These are phyloP conservation scores for Phyllostachys edulis DNA, from an alignment of 176 grass and related monocot genomes.

Conservation along the genomic window DNA sequence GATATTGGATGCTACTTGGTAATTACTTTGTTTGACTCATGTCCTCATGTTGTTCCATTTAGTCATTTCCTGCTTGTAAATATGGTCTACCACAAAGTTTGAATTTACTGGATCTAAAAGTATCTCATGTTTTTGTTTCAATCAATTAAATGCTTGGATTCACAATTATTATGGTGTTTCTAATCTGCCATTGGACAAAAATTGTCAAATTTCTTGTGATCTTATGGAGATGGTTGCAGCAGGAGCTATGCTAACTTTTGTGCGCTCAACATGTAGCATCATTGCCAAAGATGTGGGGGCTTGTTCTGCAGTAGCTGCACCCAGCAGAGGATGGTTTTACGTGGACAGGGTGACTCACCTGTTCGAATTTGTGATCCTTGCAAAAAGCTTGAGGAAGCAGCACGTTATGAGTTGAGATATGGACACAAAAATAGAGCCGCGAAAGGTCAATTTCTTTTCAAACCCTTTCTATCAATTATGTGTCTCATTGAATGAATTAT, in stretches of 20 bases:
- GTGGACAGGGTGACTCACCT: slow-evolving; percentile 84
- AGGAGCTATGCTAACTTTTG: slow-evolving; percentile 1
- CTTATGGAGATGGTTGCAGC: neutral
- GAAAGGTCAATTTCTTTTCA: slow-evolving; percentile 52
- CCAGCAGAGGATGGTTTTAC: slow-evolving; percentile 82
- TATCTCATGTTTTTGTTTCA: neutral
- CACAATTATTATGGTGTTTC: neutral
- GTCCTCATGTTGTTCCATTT: neutral
- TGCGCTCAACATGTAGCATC: slow-evolving; percentile 62
- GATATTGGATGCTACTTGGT: neutral
- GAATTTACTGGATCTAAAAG: neutral
- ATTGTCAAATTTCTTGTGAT: neutral
- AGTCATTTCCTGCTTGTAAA: neutral
- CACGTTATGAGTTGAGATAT: slow-evolving; percentile 77
- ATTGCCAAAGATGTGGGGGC: slow-evolving; percentile 91
- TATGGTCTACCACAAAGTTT: neutral
- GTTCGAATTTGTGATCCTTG: slow-evolving; percentile 93
- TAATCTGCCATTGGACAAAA: neutral
- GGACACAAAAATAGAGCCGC: slow-evolving; percentile 56
- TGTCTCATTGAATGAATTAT: slow-evolving; percentile 7
- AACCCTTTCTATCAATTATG: neutral
- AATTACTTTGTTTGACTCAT: neutral
- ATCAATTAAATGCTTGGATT: slow-evolving; percentile 2
- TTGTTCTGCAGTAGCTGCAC: slow-evolving; percentile 88
- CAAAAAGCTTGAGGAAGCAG: slow-evolving; percentile 84